Base-by-base conservation (phyloP, 495 filamentous ascomycete species). In the Pyronema omphalodes region DNA sequence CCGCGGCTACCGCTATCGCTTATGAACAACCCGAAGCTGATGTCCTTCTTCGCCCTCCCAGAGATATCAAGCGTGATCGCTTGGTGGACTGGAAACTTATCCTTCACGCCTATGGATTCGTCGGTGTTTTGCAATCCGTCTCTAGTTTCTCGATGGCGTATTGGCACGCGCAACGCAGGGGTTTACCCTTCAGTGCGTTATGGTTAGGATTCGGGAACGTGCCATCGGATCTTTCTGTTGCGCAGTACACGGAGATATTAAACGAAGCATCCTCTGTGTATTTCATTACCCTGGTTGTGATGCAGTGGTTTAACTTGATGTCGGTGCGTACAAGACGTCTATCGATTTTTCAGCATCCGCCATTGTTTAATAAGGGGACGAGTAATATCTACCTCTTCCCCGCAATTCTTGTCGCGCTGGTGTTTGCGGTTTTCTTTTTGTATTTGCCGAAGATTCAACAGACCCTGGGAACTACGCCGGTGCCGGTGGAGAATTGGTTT, bases 11-110 rank as follows among this genome's bases (percentile, higher is more conserved):
- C 0, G 74, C 79, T 0, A 66, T 87, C 0, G 81, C 81, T 6
- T 82, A 83, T 68, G 81, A 88, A 60, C 69, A 75, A 35, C 79
- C 82, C 9, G 83, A 86, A 64, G 79, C 78, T 14, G 82, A 85
- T 57, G 72, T 84, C 0, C 67, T 86, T 1, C 59, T 72, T 14
- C 76, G 76, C 0, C 73, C 70, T 15, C 81, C 82, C 0, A 73
- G 81, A 37, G 71, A 77, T 52, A 67, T 74, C 1, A 75, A 72
- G 47, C 76, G 74, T 37, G 77, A 82, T 59, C 71, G 74, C 1
- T 71, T 85, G 0, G 78, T 85, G n/a, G 70, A 81, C 65, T 76
- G 74, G 70, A 71, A 77, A 56, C 68, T 84, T 1, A 70, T 82
- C 7, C 61, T 78, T 12, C 77, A 84, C 51, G 71, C 77, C 3